Evolutionary conservation across 2,329 filamentous ascomycete genomes (phyloP), one percentile per base, ranked within the genome.

Genomic region (Talaromyces rugulosus): DNA sequence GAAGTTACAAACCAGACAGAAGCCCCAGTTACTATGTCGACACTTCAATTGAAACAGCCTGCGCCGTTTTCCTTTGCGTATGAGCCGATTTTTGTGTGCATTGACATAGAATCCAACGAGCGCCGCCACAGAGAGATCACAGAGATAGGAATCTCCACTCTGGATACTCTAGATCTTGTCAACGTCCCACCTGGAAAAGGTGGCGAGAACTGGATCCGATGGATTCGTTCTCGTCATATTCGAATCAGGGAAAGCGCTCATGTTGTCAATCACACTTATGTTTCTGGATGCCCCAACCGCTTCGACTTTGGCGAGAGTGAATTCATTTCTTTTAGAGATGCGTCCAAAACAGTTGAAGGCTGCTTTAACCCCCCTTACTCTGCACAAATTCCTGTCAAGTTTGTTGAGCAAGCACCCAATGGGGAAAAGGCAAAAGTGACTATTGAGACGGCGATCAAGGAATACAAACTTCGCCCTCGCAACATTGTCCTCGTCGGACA

Each of bases 41-140:
- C 69, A 2, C 69, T 87, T 44, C 75, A 85, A 70, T 68, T 82
- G 51, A 72, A 74, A n/a, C 67, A 79, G 44, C 75, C 78, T 0
- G 75, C 75, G 2, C 80, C 80, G 0, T 82, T 80, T 62, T 62
- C 73, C 0, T 81, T 82, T 58, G 83, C 87, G 31, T 69, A 74
- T 11, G 78, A 82, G n/a, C 82, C 86, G 0, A 81, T 96, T 7
- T 89, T 97, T 67, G 80, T 96, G 62, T 87, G 85, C 64, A 81
- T 98, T 52, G 95, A 99, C 68, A 80, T 95, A 34, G 95, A 99
- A 74, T 87, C 89, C 1, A 91, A 88, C 62, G 95, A 99, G 73
- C 76, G 78, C 27, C 80, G 85, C 52, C 84, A 86, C 12, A 78
- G 82, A 36, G 79, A 85, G 12, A 83, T 98, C 62, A 96, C 93